Conservation (phyloP, 768 basidiomycete genomes). For the Podaxis rugospora region DNA sequence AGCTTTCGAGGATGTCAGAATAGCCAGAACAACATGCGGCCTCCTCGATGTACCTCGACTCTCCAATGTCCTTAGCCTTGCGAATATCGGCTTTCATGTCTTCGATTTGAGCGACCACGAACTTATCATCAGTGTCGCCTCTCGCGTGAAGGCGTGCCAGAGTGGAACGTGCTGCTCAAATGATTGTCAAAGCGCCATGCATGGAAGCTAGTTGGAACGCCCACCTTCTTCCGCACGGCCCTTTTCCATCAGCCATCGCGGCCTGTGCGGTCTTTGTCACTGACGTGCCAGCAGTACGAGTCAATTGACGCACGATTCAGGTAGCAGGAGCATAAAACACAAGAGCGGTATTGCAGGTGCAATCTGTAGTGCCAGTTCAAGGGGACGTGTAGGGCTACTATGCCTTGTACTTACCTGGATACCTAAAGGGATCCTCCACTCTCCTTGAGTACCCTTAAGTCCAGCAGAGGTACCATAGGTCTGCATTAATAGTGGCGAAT, state of each 20-base stretch:
- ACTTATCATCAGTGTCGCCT: conserved; percentile 41
- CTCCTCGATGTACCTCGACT: conserved; percentile 27
- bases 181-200: background rate
- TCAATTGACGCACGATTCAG: conserved; percentile 39
- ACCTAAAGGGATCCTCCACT: conserved; percentile 51
- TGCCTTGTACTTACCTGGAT: conserved; percentile 24
- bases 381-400: background rate
- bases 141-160: conserved; percentile 51
- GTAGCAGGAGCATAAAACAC: conserved; percentile 45
- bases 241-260: conserved; percentile 51
- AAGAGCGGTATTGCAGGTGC: conserved; percentile 45
- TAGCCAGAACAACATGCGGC: background rate
- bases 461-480: conserved; percentile 38
- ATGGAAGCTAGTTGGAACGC: background rate
- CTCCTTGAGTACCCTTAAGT: conserved; percentile 29
- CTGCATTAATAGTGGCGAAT: conserved; percentile 15
- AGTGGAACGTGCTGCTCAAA: conserved; percentile 24
- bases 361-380: conserved; percentile 21
- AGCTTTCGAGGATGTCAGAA: conserved; percentile 17
- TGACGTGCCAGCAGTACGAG: background rate
- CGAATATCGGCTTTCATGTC: conserved; percentile 36
- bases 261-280: conserved; percentile 15
- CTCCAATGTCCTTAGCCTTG: conserved; percentile 30
- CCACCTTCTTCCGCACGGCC: conserved; percentile 42
- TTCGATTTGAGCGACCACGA: conserved; percentile 43